Conservation (phyloP, 208 protist species). For the Porcisia deanei region DNA sequence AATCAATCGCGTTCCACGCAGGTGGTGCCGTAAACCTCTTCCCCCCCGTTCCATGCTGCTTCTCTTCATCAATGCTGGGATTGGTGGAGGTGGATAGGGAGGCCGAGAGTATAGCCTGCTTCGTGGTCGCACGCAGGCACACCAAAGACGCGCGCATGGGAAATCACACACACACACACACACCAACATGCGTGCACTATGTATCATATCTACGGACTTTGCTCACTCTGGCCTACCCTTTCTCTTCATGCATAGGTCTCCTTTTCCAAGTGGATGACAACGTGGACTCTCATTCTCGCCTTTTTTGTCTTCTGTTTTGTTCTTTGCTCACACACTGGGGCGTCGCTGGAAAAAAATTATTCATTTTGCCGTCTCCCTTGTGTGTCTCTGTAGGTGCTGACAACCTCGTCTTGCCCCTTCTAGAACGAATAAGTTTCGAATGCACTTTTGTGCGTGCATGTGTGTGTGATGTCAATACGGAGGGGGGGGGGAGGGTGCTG, state of each 20-base stretch:
- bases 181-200: neutral
- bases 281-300: neutral
- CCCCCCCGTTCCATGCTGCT: neutral
- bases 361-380: neutral
- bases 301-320: constrained; percentile 14
- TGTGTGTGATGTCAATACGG: neutral
- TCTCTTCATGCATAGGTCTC: neutral
- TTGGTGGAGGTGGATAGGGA: neutral
- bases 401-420: neutral
- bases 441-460: neutral
- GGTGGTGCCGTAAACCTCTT: neutral
- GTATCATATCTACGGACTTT: neutral
- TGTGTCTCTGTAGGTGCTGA: neutral
- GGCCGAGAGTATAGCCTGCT: neutral
- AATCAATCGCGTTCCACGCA: neutral
- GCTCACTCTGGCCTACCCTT: neutral
- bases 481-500: neutral
- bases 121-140: neutral
- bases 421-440: neutral
- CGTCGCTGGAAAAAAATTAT: neutral
- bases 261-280: neutral
- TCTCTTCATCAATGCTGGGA: neutral
- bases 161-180: neutral
- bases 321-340: neutral
- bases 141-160: too few relatives aligned